Conservation (phyloP, 768 basidiomycete species). For the Clathrus columnatus region DNA sequence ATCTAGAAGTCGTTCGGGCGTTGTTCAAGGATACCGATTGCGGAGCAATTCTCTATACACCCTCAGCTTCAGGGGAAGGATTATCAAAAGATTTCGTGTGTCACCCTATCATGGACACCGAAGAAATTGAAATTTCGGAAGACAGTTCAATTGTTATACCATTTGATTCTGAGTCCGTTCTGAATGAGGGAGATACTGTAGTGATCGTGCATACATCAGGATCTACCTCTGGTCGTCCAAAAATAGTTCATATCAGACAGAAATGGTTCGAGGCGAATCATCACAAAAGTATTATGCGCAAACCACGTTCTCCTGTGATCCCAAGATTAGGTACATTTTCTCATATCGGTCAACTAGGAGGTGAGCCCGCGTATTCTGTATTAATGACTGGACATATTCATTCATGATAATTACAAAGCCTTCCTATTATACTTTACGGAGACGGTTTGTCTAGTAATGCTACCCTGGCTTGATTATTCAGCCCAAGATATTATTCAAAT, state of each 20-base stretch:
- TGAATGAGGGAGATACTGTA: neutral
- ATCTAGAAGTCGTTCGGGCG: constrained; percentile 62
- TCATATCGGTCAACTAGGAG: neutral
- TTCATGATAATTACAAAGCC: neutral
- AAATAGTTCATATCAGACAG: neutral
- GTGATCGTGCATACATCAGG: neutral
- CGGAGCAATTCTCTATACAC: constrained; percentile 54
- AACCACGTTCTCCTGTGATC: neutral
- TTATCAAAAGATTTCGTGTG: neutral
- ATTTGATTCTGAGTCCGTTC: neutral
- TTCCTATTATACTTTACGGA: neutral
- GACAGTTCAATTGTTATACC: neutral
- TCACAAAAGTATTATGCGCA: neutral
- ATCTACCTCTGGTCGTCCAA: neutral
- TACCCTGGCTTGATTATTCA: neutral
- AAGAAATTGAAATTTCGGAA: neutral
- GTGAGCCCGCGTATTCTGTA: neutral
- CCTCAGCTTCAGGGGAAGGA: constrained; percentile 2
- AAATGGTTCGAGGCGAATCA: neutral
- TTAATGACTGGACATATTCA: neutral
- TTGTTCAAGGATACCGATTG: constrained; percentile 55
- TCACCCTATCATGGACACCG: too few species aligned
- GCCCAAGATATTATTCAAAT: neutral
- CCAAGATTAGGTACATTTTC: neutral
- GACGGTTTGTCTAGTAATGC: neutral